Evolutionary conservation across 345 rosid species (phyloP), one percentile per base, ranked within the genome.

Genomic region (Melastoma malabathricum): DNA sequence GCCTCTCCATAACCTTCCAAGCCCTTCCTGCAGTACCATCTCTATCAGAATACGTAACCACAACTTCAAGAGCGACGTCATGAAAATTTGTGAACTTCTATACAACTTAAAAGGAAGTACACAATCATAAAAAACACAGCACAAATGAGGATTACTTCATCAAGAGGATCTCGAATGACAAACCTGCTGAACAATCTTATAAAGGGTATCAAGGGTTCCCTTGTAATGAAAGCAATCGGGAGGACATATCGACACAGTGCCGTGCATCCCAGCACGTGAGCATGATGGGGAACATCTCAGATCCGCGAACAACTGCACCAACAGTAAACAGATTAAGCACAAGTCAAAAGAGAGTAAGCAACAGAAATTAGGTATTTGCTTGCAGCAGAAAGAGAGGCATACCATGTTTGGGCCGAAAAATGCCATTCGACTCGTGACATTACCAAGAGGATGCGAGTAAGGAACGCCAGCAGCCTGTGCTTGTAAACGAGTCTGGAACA

Each of bases 141-240:
- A 22, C 25, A 22, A 34, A 34, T 7, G 12, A 1, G 41, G 12
- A 34, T 12, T 34, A 12, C 41, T 34, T 34, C 41, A 34, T 34
- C 41, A 34, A 34, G 41, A 34, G 12, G 41, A 34, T 34, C 44
- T 20, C 16, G 34, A 34, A 13, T 34, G 27, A 68, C 88, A 46
- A 58, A 84, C 98, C 95, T 84, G 98, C 47, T 94, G 74, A 56
- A 88, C 76, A 54, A 92, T 79, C 72, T 92, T 92, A 79, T 67
- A 63, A 68, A 88, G 77, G 57, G 88, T 95, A 77, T 92, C 98
- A n/a, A 92, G 52, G 4, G 97, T 88, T 64, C 98, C 97, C 64
- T 86, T 88, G 61, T 92, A 92, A 61, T 79, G 97, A 67, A 92
- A 92, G 64, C 99, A 92, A 75, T 92, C 99, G 9, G 99, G 99